A percentile compares a stretch with the other conserved stretches of the same genome.
phyloP scores from a whole-genome alignment of 2,329 filamentous ascomycete genomes.

The Metarhizium humberi region DNA sequence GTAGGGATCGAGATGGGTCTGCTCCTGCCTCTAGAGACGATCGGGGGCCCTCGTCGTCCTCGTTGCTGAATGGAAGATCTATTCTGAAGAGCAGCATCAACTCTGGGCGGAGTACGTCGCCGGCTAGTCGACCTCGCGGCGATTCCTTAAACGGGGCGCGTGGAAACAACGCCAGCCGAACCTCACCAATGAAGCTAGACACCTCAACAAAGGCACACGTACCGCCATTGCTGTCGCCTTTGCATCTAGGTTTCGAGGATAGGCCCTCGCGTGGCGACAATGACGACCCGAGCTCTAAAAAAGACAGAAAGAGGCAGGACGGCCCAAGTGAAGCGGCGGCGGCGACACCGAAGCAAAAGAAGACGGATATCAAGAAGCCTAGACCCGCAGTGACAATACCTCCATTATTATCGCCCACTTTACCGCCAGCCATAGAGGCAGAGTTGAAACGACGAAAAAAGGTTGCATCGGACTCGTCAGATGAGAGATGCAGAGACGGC shows the following conservation, averaged over 20 bases:
- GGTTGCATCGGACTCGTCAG: slow-evolving; percentile 14
- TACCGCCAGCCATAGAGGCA: slow-evolving; percentile 42
- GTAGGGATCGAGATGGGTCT: slow-evolving; percentile 17
- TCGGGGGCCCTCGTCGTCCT: slow-evolving; percentile 14
- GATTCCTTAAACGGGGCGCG: slow-evolving; percentile 34
- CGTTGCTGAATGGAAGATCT: slow-evolving; percentile 27
- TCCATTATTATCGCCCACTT: slow-evolving; percentile 44
- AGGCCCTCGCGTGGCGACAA: slow-evolving; percentile 17
- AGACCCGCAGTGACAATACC: slow-evolving; percentile 32
- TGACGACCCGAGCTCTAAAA: slow-evolving; percentile 15
- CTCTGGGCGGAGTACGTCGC: slow-evolving; percentile 21
- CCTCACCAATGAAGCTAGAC: slow-evolving; percentile 29
- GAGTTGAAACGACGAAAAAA: slow-evolving; percentile 23
- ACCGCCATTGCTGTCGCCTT: slow-evolving; percentile 44
- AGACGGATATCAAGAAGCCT: slow-evolving; percentile 26
- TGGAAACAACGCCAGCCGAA: slow-evolving; percentile 25
- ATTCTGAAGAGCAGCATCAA: slow-evolving; percentile 20
- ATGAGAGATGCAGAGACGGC: slow-evolving; percentile 12
- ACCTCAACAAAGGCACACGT: slow-evolving; percentile 29
- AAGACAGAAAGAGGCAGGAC: slow-evolving; percentile 21
- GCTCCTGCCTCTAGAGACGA: slow-evolving; percentile 16
- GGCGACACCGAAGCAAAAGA: slow-evolving; percentile 21
- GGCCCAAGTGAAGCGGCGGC: slow-evolving; percentile 17
- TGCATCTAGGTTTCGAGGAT: slow-evolving; percentile 36
- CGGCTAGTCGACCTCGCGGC: slow-evolving; percentile 27